Conservation (phyloP, 2,329 filamentous ascomycete species). For the Teratosphaeria zuluensis region DNA sequence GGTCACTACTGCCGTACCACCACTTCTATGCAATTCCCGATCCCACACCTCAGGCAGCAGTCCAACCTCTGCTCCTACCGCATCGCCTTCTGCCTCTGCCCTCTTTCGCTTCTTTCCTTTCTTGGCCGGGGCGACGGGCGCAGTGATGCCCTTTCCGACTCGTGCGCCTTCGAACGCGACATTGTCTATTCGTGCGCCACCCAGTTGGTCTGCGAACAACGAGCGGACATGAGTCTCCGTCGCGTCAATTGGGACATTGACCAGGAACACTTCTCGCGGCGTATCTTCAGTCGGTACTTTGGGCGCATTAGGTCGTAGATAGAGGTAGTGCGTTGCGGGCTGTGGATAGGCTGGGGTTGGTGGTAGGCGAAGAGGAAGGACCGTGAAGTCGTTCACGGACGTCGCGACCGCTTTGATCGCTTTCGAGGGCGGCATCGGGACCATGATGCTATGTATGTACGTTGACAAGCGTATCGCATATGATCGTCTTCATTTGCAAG, state of each 20-base stretch:
- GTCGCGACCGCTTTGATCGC: slow-evolving; percentile 2
- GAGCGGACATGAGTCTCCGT: slow-evolving; percentile 67
- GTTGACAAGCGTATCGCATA: neutral
- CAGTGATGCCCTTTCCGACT: slow-evolving; percentile 30
- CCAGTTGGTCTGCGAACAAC: slow-evolving; percentile 65
- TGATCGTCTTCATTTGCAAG: neutral
- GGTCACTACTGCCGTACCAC: slow-evolving; percentile 68
- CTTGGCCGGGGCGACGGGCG: slow-evolving; percentile 25
- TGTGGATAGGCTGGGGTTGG: slow-evolving; percentile 52
- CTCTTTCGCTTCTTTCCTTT: slow-evolving; percentile 49
- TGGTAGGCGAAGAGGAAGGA: slow-evolving; percentile 60
- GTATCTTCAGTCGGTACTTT: slow-evolving; percentile 66
- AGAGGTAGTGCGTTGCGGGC: slow-evolving; percentile 68
- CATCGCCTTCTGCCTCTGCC: slow-evolving; percentile 30
- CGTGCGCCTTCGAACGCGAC: slow-evolving; percentile 63
- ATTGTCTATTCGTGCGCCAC: slow-evolving; percentile 66
- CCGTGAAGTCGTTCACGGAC: slow-evolving; percentile 52
- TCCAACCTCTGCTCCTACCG: slow-evolving; percentile 37
- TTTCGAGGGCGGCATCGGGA: slow-evolving; percentile 25
- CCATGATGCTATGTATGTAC: slow-evolving; percentile 2
- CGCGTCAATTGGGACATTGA: slow-evolving; percentile 78
- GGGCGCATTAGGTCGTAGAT: slow-evolving; percentile 74
- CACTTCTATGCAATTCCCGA: slow-evolving; percentile 58
- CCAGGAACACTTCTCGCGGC: slow-evolving; percentile 74
- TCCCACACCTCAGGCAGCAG: slow-evolving; percentile 50